phyloP scores from a whole-genome alignment of 2,329 filamentous ascomycete genomes.

The Canariomyces notabilis region DNA sequence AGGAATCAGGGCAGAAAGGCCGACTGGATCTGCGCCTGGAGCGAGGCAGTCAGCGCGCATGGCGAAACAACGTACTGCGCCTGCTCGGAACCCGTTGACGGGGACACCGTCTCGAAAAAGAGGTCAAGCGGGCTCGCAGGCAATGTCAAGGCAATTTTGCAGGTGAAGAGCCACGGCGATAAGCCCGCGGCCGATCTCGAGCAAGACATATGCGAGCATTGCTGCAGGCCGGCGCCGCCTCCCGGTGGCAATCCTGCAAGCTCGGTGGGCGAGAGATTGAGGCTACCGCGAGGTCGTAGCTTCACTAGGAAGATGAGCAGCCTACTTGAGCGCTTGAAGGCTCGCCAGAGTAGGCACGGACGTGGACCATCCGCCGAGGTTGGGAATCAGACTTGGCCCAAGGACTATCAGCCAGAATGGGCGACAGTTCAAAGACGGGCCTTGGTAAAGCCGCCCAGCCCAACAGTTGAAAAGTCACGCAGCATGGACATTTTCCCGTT shows the following conservation, averaged over 20 bases:
- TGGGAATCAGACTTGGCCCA: slow-evolving; percentile 10
- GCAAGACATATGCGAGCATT: slow-evolving; percentile 18
- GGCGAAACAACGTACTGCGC: slow-evolving; percentile 25
- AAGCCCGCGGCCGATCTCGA: slow-evolving; percentile 8
- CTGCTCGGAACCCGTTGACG: slow-evolving; percentile 21
- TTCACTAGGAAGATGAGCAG: slow-evolving; percentile 17
- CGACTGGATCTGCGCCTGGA: slow-evolving; percentile 27
- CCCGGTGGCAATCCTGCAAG: neutral
- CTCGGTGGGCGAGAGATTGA: slow-evolving; percentile 3
- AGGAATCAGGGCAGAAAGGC: slow-evolving; percentile 23
- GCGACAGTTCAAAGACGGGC: slow-evolving; percentile 8
- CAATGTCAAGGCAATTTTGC: slow-evolving; percentile 18
- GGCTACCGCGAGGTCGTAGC: neutral
- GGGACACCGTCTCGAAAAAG: slow-evolving; percentile 6
- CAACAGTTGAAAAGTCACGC: slow-evolving; percentile 13
- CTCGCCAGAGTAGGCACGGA: slow-evolving; percentile 7
- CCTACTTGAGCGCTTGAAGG: slow-evolving; percentile 16
- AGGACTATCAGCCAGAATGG: slow-evolving; percentile 17
- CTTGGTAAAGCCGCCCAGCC: slow-evolving; percentile 2
- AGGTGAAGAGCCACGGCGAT: slow-evolving; percentile 1
- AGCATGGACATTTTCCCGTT: slow-evolving; percentile 11
- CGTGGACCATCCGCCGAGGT: neutral
- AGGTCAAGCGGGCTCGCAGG: slow-evolving; percentile 16
- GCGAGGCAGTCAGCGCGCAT: slow-evolving; percentile 19
- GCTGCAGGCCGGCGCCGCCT: slow-evolving; percentile 18